Evolutionary conservation across 371 early-diverging fungal species (phyloP), one percentile per base, ranked within the genome.

Genomic region (Saksenaea vasiformis): DNA sequence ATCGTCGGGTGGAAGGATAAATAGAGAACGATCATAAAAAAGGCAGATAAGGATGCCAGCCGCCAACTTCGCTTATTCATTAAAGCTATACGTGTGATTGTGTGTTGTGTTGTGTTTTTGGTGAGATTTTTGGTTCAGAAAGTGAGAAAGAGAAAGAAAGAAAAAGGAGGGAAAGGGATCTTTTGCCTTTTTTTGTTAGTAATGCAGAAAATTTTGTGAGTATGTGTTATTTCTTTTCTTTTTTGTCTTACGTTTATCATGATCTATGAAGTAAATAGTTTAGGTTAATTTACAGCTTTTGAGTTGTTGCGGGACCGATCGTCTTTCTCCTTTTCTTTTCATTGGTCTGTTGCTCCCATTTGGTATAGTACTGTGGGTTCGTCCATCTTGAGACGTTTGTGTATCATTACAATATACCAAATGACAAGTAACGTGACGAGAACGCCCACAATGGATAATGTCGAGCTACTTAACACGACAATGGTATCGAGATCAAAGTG

Each of bases 401-500:
- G 61, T 27, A 78, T 70, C 41, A 56, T 47, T 7, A 72, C 54
- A 13, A 70, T 68, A 36, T 74, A 74, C 11, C 62, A 72, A 17
- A 74, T 61, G 7, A 73, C 71, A 28, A 67, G 70, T 27, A 71
- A 47, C 17, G 68, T 63, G 10, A 72, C 67, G 8, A 74, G 55
- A 4, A 72, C 64, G 17, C 75, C 78, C 39, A 72, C 73, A 4
- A 62, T 64, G 0, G 69, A 69, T 10, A 76, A 56, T 0, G 76
- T 79, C 0, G 68, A 64, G 24, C 74, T 79, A 38, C 76, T 73
- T 13, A 73, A 59, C 4, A 79, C 59, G 8, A 79, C 73, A 0
- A 76, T 67, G 0, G 70, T 73, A 56, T 79, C 76, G 14, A 79
- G 67, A 37, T 79, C 76, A 55, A 79, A 79, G 4, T 58, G 58